Evolutionary conservation across 352 stramenopile genomes (phyloP), one percentile per base, ranked within the genome.

Genomic region (Globisporangium perplexum): DNA sequence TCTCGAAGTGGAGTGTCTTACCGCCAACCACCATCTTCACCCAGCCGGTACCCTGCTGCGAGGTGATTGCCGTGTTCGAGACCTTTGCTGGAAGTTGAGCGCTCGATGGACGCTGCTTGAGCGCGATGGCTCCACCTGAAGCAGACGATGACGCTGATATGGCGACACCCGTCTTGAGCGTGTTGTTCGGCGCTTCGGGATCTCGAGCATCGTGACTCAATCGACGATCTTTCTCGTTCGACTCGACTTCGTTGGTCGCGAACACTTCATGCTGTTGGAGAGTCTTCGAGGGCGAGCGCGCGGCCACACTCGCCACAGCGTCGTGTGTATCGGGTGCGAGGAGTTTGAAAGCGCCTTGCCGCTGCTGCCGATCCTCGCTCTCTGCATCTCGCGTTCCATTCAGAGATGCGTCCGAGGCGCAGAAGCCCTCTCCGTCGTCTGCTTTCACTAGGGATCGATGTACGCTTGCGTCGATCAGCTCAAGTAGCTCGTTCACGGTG

Each of bases 1-100:
- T 73, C 55, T 77, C 68, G 23, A 77, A 77, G 45, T 77, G 71
- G 5, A 80, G 47, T 20, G 61, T 45, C 38, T 80, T 80, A 17
- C 65, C 58, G 26, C 51, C 62, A 35, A 64, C 68, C 12, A 50
- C 65, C 57, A 77, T 75, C n/a, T 61, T 73, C 30, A 77, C 60
- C 68, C 71, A 75, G 3, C 61, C 60, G 18, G 56, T 59, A 36
- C 47, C 48, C 31, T 50, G 55, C 5, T 60, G 49, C 5, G 38
- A 6, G 17, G 8, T 48, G 18, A 28, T 2, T 23, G 14, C n/a
- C 1, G 26, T 33, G 24, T 10, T 31, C 2, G 5, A 22, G 18
- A n/a, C 33, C 14, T 42, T 49, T 4, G 20, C 22, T 50, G 55
- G 42, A 1, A 51, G 23, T 18, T 65, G 64, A 15, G 70, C 62